phyloP scores from a whole-genome alignment of 116 monocot genomes.

The Dioscorea cayenensis region DNA sequence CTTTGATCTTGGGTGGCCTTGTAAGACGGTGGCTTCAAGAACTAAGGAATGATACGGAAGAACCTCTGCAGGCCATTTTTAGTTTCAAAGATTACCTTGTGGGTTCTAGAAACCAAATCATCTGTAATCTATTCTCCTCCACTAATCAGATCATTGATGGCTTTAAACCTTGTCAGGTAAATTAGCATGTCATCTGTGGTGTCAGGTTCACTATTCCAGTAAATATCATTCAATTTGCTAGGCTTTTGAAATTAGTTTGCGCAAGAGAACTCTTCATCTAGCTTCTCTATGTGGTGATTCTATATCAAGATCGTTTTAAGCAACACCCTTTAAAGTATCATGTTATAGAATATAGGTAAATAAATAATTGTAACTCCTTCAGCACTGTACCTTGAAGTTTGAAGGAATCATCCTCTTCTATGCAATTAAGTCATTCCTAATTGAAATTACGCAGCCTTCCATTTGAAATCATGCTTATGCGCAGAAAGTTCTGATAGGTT shows the following conservation, averaged over 20 bases:
- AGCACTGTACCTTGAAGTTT: neutral
- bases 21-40: constrained; percentile 80
- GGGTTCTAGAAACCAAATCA: constrained; percentile 43
- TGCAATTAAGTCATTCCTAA: neutral
- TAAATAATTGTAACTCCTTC: neutral
- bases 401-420: neutral
- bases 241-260: neutral
- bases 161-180: constrained; percentile 66
- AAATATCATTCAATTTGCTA: too few species aligned
- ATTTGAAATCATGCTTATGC: neutral
- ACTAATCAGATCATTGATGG: constrained; percentile 52
- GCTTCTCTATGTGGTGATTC: too few species aligned
- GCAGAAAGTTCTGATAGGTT: constrained; percentile 27
- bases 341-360: neutral
- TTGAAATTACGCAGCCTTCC: neutral
- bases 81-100: constrained; percentile 48
- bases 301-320: too few species aligned
- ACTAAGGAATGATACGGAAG: constrained; percentile 37
- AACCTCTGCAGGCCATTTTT: constrained; percentile 41
- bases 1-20: constrained; percentile 41
- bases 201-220: too few species aligned
- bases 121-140: constrained; percentile 53
- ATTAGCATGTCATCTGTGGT: neutral
- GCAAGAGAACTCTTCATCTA: neutral
- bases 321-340: too few species aligned